Conservation (phyloP, 441 rosid genomes). For the Populus hybrid region DNA sequence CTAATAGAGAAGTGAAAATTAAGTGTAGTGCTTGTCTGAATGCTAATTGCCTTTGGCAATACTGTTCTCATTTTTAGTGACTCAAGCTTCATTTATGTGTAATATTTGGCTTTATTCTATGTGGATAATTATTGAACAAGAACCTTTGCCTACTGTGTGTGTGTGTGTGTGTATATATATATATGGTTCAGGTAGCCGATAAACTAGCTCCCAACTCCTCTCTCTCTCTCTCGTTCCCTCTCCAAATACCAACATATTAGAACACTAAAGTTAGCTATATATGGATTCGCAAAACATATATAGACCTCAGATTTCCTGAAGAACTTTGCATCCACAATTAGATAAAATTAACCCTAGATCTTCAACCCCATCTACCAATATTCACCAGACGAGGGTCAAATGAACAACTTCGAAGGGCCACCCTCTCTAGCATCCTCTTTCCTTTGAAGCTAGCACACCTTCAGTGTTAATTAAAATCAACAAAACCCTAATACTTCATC, state of each 20-base stretch:
- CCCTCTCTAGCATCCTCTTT: not conserved
- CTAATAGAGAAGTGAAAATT: too few species aligned
- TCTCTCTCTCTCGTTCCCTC: slow-evolving; percentile 3
- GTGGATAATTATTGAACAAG: not conserved
- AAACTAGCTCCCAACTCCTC: slow-evolving; percentile 16
- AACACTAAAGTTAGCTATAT: not conserved
- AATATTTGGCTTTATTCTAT: slow-evolving; percentile 18
- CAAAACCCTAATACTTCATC: slow-evolving; percentile 12
- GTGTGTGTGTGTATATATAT: not conserved
- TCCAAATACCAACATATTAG: not conserved
- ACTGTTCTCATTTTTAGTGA: slow-evolving; percentile 17
- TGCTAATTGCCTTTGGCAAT: not conserved
- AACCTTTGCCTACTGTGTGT: too few species aligned
- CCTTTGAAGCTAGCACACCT: not conserved
- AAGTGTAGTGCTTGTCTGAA: slow-evolving; percentile 5
- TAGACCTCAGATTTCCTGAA: slow-evolving; percentile 5
- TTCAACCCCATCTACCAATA: slow-evolving; percentile 22
- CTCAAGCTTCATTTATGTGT: slow-evolving; percentile 11
- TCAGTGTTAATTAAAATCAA: slow-evolving; percentile 15
- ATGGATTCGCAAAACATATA: not conserved
- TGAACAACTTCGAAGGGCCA: not conserved
- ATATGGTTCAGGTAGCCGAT: slow-evolving; percentile 12
- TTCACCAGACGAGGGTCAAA: slow-evolving; percentile 17
- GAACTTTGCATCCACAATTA: slow-evolving; percentile 1
- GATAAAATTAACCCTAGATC: slow-evolving; percentile 29